Evolutionary conservation across 1,284 basidiomycete species (phyloP), one percentile per base, ranked within the genome.

Genomic region (Sporisorium scitamineum): DNA sequence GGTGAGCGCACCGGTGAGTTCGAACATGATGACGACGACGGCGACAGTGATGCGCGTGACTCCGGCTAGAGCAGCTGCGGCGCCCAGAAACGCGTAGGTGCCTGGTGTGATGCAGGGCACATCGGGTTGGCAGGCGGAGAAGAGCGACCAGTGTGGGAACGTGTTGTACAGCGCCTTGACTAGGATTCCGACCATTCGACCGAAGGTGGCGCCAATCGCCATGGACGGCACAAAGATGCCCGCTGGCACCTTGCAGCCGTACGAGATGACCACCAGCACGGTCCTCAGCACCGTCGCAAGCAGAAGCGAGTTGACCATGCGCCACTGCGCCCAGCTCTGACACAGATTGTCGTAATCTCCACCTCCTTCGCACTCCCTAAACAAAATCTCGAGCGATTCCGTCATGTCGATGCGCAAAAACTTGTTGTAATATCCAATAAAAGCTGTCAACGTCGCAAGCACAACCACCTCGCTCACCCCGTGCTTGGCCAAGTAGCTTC

Each of bases 11-110:
- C 97, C 97, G 1, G 97, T 99, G n/a, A 99, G 89, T 85, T 99
- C 97, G 85, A 98, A 98, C 95, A 99, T 99, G 87, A 99, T 97
- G 59, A 99, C 97, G 2, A 98, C 97, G 2, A 99, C 95, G 0
- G 95, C 94, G 24, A 99, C 94, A 0, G 97, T 99, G 71, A 98
- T 94, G 71, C 95, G 90, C 88, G 97, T 99, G 58, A 99, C 91
- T 27, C 97, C 97, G 37, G 70, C 69, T 20, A 80, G 67, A 1
- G 77, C 70, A 24, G 60, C 77, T 7, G 79, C 78, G 7, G 76
- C 75, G 31, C 78, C 68, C 34, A 76, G 63, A 66, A 76, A 61
- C n/a, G 72, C 54, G 52, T 60, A 79, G 44, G 96, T 99, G 14
- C 97, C 97, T 0, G 97, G 97, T 0, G 96, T 98, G 81, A 99